Evolutionary conservation across 225 moss, liverwort and hornwort species (phyloP).

Genomic region (Neckera pumila): DNA sequence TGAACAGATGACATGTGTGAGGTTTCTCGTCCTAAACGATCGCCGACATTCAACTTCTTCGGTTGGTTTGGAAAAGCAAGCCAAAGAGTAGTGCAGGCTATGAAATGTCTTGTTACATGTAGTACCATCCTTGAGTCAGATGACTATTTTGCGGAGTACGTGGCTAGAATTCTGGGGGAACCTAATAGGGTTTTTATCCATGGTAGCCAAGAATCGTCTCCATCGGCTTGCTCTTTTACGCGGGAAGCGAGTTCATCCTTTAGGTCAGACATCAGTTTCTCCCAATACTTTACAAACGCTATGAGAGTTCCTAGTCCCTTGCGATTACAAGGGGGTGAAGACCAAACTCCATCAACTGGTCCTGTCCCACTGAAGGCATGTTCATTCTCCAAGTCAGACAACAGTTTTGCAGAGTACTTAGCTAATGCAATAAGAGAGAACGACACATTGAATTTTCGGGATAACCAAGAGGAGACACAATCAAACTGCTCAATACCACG

Average conservation of each 20-base stretch:
- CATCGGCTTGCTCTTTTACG: not conserved
- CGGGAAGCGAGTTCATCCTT: not conserved
- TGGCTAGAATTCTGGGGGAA: not conserved
- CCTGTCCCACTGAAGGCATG: not conserved
- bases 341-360: not conserved
- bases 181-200: not conserved
- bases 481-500: not conserved
- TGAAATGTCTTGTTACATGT: slow-evolving; percentile 8
- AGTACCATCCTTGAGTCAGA: not conserved
- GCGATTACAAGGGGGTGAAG: not conserved
- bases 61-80: slow-evolving; percentile 12
- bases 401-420: not conserved
- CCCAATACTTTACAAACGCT: not conserved
- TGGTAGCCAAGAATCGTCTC: not conserved
- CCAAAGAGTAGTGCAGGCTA: slow-evolving; percentile 2
- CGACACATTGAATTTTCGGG: not conserved
- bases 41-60: not conserved
- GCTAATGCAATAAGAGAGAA: not conserved
- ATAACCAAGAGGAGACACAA: not conserved
- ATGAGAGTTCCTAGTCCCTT: not conserved
- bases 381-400: not conserved
- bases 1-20: slow-evolving; percentile 32
- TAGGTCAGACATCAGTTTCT: slow-evolving; percentile 4
- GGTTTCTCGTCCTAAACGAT: slow-evolving; percentile 1
- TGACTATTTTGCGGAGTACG: slow-evolving; percentile 3